Evolutionary conservation across 768 basidiomycete genomes (phyloP).

Genomic region (Collybiopsis luxurians): DNA sequence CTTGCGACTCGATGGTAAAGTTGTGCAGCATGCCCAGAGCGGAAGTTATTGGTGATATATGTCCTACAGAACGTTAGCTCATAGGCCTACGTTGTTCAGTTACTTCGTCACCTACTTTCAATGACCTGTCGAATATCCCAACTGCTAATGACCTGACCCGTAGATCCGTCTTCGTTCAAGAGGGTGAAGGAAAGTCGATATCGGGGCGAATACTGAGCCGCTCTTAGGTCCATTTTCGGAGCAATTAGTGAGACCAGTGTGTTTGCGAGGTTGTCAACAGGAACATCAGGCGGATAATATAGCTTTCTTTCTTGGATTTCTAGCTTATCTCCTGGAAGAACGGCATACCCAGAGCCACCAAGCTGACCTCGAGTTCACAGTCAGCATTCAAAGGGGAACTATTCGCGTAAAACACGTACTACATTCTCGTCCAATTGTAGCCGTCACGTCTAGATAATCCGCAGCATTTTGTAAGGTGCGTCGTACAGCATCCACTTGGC

Average conservation of each 20-base stretch:
- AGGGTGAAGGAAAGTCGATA: slow-evolving; percentile 92
- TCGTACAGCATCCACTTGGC: neutral
- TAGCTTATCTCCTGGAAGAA: slow-evolving; percentile 7
- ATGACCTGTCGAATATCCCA: slow-evolving; percentile 79
- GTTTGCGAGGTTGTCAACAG: slow-evolving; percentile 33
- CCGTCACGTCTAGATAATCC: neutral
- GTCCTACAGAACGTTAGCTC: slow-evolving; percentile 44
- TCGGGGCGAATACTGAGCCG: slow-evolving; percentile 64
- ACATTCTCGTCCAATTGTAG: neutral
- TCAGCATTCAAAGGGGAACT: neutral
- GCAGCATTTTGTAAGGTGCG: neutral
- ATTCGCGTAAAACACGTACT: slow-evolving; percentile 1
- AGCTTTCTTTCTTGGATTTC: slow-evolving; percentile 24
- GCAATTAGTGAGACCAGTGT: slow-evolving; percentile 26
- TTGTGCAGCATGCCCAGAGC: slow-evolving; percentile 75
- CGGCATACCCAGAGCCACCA: neutral
- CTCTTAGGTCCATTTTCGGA: slow-evolving; percentile 39
- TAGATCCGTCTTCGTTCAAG: slow-evolving; percentile 84
- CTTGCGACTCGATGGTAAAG: slow-evolving; percentile 92
- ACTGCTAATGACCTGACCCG: slow-evolving; percentile 50
- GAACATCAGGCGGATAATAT: slow-evolving; percentile 31
- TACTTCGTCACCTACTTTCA: slow-evolving; percentile 58
- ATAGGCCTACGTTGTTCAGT: too few relatives aligned
- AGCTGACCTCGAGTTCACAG: slow-evolving; percentile 8
- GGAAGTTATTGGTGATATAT: too few relatives aligned